Conservation (phyloP, 805 yeast species). For the Pichia nanzhaoensis region DNA sequence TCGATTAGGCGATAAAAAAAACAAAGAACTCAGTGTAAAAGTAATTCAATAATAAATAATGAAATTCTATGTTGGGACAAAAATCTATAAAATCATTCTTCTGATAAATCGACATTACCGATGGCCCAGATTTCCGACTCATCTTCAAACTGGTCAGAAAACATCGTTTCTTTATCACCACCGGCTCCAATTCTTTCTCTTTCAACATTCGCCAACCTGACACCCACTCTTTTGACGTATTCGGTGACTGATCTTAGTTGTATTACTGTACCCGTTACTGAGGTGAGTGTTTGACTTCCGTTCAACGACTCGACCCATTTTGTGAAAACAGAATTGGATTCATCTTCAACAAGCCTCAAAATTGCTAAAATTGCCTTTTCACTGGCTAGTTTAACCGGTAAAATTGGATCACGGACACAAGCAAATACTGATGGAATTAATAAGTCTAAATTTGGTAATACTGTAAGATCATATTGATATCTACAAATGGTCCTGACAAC, state of each 20-base stretch:
- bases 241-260: conserved; percentile 76
- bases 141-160: conserved; percentile 80
- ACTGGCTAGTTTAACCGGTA: conserved; percentile 90
- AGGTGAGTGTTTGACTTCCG: conserved; percentile 32
- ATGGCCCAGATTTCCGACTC: conserved; percentile 85
- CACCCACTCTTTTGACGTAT: conserved; percentile 85
- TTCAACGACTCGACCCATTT: conserved; percentile 51
- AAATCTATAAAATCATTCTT: conserved; percentile 13
- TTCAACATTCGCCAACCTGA: conserved; percentile 77
- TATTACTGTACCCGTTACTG: conserved; percentile 40
- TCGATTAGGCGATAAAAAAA: too few species aligned
- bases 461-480: conserved; percentile 41
- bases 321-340: conserved; percentile 42
- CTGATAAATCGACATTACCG: conserved; percentile 53
- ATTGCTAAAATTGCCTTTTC: conserved; percentile 79
- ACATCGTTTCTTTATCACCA: conserved; percentile 82
- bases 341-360: conserved; percentile 67
- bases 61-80: background rate
- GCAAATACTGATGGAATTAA: conserved; percentile 71
- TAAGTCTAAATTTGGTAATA: conserved; percentile 46
- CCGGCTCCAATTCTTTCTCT: conserved; percentile 85
- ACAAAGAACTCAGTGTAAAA: too few species aligned
- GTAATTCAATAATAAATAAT: too few species aligned
- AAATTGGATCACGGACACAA: conserved; percentile 78
- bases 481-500: conserved; percentile 71